phyloP scores from a whole-genome alignment of 768 basidiomycete species.

The Mycena rosella region DNA sequence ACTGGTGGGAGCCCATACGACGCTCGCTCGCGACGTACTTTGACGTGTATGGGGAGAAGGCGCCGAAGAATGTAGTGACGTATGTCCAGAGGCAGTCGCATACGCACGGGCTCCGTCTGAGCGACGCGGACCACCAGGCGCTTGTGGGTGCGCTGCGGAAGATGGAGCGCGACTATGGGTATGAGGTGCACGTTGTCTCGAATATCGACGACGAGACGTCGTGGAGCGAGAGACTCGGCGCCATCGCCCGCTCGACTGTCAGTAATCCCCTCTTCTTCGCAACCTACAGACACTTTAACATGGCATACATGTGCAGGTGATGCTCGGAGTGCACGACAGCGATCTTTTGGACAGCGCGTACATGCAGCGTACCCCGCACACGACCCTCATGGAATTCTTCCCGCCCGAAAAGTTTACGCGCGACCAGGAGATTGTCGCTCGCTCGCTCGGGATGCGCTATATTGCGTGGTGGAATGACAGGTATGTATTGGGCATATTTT shows the following conservation, averaged over 20 bases:
- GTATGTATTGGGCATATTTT: slow-evolving; percentile 39
- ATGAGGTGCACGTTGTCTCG: slow-evolving; percentile 68
- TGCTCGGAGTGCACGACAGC: slow-evolving; percentile 70
- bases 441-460: slow-evolving; percentile 67
- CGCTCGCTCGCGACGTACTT: slow-evolving; percentile 59
- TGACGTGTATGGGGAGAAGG: slow-evolving; percentile 45
- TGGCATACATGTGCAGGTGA: slow-evolving; percentile 60
- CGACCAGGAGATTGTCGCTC: slow-evolving; percentile 71
- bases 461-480: slow-evolving; percentile 66
- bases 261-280: slow-evolving; percentile 41
- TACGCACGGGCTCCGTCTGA: slow-evolving; percentile 62
- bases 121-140: slow-evolving; percentile 66
- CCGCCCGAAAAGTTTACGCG: slow-evolving; percentile 73
- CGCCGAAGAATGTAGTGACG: slow-evolving; percentile 66
- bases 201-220: slow-evolving; percentile 60
- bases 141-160: slow-evolving; percentile 69
- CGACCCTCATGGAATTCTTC: slow-evolving; percentile 85
- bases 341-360: slow-evolving; percentile 78
- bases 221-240: slow-evolving; percentile 74
- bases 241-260: slow-evolving; percentile 78
- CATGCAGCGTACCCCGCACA: slow-evolving; percentile 70
- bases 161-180: slow-evolving; percentile 64
- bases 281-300: slow-evolving; percentile 23
- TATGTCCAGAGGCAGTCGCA: slow-evolving; percentile 77
- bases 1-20: slow-evolving; percentile 80